phyloP scores from a whole-genome alignment of 352 stramenopile genomes.

The Aphanomyces invadans region DNA sequence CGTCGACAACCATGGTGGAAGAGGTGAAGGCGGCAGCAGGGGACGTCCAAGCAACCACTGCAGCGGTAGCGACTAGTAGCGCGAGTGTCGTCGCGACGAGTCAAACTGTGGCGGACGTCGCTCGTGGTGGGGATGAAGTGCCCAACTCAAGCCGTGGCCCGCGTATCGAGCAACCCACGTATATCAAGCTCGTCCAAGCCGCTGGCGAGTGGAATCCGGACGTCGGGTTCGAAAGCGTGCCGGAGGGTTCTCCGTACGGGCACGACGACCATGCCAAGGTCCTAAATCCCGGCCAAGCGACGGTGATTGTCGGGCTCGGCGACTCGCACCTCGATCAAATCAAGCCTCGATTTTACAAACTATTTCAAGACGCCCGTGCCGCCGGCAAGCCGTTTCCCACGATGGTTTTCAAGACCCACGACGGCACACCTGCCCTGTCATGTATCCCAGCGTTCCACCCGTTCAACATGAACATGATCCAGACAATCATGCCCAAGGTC shows the following conservation, averaged over 20 bases:
- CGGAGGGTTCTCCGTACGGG: neutral
- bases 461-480: neutral
- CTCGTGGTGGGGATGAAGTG: neutral
- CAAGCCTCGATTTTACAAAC: constrained; percentile 7
- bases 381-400: neutral
- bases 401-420: constrained; percentile 16
- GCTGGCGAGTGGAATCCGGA: constrained; percentile 5
- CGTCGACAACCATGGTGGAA: neutral
- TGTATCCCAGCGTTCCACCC: neutral
- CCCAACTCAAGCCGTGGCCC: constrained; percentile 15
- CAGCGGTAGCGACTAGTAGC: too few relatives aligned
- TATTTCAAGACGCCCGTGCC: neutral
- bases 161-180: neutral
- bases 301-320: neutral
- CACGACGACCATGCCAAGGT: neutral
- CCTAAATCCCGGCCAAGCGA: neutral
- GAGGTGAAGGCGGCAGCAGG: too few relatives aligned
- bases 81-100: too few relatives aligned
- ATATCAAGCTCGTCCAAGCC: neutral
- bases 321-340: constrained; percentile 8
- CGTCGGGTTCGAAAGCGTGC: neutral
- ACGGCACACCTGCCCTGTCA: constrained; percentile 4
- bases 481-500: neutral
- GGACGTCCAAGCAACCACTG: too few relatives aligned
- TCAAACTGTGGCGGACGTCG: neutral